Percentiles rank a stretch among this genome's conserved stretches.
These are phyloP conservation scores for Cladophialophora yegresii DNA, from an alignment of 2,329 filamentous ascomycete species.

Conservation along the genomic window DNA sequence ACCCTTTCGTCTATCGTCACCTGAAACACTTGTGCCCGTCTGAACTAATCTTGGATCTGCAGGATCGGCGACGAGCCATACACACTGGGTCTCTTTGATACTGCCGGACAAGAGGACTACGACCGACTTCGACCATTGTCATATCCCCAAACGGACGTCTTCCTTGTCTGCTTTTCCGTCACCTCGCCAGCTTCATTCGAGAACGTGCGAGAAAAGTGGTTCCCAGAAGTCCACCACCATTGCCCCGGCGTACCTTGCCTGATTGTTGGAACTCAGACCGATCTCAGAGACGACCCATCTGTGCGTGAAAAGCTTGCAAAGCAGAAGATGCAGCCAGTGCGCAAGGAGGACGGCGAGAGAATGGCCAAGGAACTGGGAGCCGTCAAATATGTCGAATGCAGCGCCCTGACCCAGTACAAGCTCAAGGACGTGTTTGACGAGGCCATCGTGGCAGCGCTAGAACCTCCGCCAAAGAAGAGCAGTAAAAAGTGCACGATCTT, in stretches of 20 bases:
- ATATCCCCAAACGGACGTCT: constrained; percentile 97
- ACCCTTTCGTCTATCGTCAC: neutral
- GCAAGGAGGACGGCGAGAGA: constrained; percentile 86
- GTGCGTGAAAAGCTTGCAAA: constrained; percentile 90
- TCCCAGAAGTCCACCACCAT: constrained; percentile 97
- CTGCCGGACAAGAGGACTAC: constrained; percentile 98
- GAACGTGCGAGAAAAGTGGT: constrained; percentile 99
- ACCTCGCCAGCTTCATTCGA: constrained; percentile 97
- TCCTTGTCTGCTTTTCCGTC: constrained; percentile 98
- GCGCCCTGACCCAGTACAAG: constrained; percentile 95
- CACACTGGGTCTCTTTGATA: constrained; percentile 96
- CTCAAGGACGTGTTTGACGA: constrained; percentile 97
- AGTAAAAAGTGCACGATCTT: constrained; percentile 69
- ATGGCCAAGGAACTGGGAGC: constrained; percentile 98
- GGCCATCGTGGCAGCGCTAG: constrained; percentile 93
- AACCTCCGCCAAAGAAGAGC: constrained; percentile 81
- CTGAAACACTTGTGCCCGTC: constrained; percentile 1
- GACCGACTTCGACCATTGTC: constrained; percentile 94
- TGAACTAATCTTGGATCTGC: constrained; percentile 33
- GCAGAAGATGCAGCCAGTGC: constrained; percentile 93
- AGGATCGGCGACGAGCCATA: constrained; percentile 99
- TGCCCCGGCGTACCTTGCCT: constrained; percentile 96
- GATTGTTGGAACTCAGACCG: constrained; percentile 96
- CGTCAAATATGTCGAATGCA: constrained; percentile 99
- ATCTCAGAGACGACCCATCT: constrained; percentile 84